phyloP scores from a whole-genome alignment of 2,329 filamentous ascomycete genomes.

The Fusarium praegraminearum region DNA sequence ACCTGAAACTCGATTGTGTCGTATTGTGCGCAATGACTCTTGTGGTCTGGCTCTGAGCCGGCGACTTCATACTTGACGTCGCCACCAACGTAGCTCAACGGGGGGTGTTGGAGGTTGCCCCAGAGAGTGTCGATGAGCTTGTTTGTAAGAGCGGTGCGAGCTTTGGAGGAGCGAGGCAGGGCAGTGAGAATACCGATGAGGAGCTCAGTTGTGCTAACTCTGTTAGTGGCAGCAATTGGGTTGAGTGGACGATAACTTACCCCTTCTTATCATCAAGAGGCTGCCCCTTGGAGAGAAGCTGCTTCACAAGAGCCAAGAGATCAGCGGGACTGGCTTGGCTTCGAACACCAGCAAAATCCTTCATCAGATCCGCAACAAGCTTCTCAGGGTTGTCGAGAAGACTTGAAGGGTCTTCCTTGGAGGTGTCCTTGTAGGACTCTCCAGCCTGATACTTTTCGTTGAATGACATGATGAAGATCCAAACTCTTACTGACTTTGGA shows the following conservation, averaged over 20 bases:
- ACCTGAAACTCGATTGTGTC: conserved; percentile 57
- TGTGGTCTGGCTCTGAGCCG: conserved; percentile 47
- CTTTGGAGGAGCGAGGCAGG: conserved; percentile 52
- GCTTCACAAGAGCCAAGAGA: conserved; percentile 51
- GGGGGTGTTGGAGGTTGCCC: conserved; percentile 67
- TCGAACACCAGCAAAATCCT: conserved; percentile 47
- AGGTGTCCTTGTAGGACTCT: conserved; percentile 51
- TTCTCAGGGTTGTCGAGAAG: conserved; percentile 52
- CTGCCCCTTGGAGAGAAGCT: conserved; percentile 57
- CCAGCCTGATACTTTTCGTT: conserved; percentile 55
- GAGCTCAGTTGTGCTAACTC: conserved; percentile 54
- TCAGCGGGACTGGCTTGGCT: conserved; percentile 48
- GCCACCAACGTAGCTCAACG: conserved; percentile 58
- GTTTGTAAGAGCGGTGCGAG: conserved; percentile 58
- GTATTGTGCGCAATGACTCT: conserved; percentile 48
- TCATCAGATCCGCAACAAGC: conserved; percentile 52
- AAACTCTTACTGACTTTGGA: not conserved
- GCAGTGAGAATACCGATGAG: conserved; percentile 56
- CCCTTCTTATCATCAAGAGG: conserved; percentile 69
- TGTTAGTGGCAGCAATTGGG: conserved; percentile 22
- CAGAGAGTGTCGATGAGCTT: conserved; percentile 65
- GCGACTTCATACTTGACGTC: conserved; percentile 56
- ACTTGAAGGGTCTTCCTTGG: conserved; percentile 39
- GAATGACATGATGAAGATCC: conserved; percentile 47
- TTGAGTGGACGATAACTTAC: conserved; percentile 40